Evolutionary conservation across 345 rosid species (phyloP), one percentile per base, ranked within the genome.

Genomic region (Pistacia atlantica): DNA sequence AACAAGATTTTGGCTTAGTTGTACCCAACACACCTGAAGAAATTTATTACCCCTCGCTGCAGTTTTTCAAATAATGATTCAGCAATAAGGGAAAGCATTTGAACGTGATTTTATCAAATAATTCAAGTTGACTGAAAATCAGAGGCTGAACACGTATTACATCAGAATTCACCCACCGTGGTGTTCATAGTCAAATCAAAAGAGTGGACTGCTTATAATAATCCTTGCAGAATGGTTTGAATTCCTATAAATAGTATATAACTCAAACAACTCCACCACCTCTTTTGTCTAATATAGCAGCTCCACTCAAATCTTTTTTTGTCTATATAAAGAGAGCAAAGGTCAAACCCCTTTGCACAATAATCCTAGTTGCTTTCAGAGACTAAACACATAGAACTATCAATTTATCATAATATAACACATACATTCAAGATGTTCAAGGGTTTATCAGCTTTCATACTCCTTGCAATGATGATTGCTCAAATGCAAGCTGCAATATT

Each of bases 351-450:
- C 11, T 18, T 12, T 18, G 52, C 58, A 72, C 17, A 59, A 14
- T 20, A 33, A 51, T 52, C 75, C 8, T 16, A 33, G 13, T 37
- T 10, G 5, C 49, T 11, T 1, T 64, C 17, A 7, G n/a, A 11
- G 37, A 6, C 42, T 31, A 12, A 0, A 33, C 46, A 35, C 4
- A 16, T 54, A 63, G 4, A 64, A 16, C n/a, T 31, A 31, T 17
- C 63, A 18, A 8, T 42, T 7, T 8, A 42, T 42, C 46, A 7
- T 42, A 38, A 8, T 42, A 8, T 42, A 42, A 8, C 33, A 65
- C 52, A 5, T 4, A 28, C 42, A 68, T 74, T 65, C 68, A 69
- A 69, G 63, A 77, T 81, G 84, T 6, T 56, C 63, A 70, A 58
- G 62, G 38, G 51, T 37, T 65, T 63, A 28, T 56, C 48, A 2